Base-by-base conservation (phyloP, 495 filamentous ascomycete species). In the Diplogelasinospora grovesii region DNA sequence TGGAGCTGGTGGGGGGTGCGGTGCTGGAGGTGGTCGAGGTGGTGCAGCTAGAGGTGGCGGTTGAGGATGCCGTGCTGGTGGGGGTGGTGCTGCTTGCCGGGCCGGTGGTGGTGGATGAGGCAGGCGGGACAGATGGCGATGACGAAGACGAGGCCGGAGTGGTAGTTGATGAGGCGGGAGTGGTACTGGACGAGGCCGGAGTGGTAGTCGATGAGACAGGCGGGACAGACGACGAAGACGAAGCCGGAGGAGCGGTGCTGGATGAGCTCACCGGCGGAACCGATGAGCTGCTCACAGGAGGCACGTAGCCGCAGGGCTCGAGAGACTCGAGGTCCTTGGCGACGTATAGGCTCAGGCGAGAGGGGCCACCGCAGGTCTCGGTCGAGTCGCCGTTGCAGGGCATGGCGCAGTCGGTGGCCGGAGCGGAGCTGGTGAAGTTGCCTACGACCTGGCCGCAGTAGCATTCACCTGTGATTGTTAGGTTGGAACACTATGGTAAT, bases 381-480 rank as follows among this genome's bases (percentile, higher is more conserved):
- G 24, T 39, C 0, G 55, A 13, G 42, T 75, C 56, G 11, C 76
- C 77, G 15, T 66, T 64, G 61, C 74, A 78, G 7, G 59, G 28
- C 44, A 69, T 63, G 36, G 63, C 49, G 50, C 74, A 75, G 11
- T 64, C 48, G 2, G 35, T 40, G 2, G 65, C 44, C 8, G 65
- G 50, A 1, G 68, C 54, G 7, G 64, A 42, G 4, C 38, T 41
- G 8, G 70, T 75, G 36, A 67, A 66, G 43, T 72, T 73, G 18
- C 64, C 70, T 20, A 75, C 54, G 6, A 71, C 62, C 16, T 56
- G 61, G 31, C 66, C 66, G 49, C 72, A 73, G 33, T 49, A 71
- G 48, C 65, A 69, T 28, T 65, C 53, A 33, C 57, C 59, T 53
- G 10, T n/a, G n/a, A 33, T 16, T n/a, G 29, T 10, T 11, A 29